Base-by-base conservation (phyloP, 2,329 filamentous ascomycete species). In the Apiospora phragmitis region DNA sequence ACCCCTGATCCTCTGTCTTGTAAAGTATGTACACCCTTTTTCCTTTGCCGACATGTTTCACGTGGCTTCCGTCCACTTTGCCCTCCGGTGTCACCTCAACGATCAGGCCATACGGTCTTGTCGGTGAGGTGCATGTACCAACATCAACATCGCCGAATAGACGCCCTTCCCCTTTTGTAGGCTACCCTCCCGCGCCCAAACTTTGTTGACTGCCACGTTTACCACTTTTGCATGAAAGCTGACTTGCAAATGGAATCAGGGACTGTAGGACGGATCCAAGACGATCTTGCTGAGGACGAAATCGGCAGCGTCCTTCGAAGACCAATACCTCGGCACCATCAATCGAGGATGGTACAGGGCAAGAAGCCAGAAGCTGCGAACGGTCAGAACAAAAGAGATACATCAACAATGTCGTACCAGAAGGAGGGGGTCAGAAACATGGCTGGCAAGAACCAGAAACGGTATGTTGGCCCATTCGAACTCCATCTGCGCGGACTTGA, bases 391-490 rank as follows among this genome's bases (percentile, higher is more conserved):
- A 78, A 76, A 71, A 79, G 76, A 74, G 77, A 80, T 69, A 71
- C 73, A 70, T 55, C 74, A 45, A 73, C 69, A 45, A 78, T 78
- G 77, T 76, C 78, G 70, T 78, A 75, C 42, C 77, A 76, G 71
- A 79, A 79, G 73, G 78, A 76, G 71, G 79, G 78, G 42, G 67
- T 70, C n/a, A 76, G 76, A 71, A 73, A 73, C 67, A 74, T 77
- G 72, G 77, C 74, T 69, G 73, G 75, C 11, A 77, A 74, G 59
- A 62, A 74, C 62, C 75, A 74, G 69, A 85, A 85, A 83, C 75
- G 76, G 74, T 69, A 83, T 12, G 77, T 76, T 70, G 82, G 81
- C 74, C 72, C 73, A 35, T 26, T 76, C 79, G 45, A 85, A 85
- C 75, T 83, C 84, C 84, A 78, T 74, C 78, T 35, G 41, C 59